These are phyloP conservation scores for Zygnema circumcarinatum DNA, from an alignment of 139 green algal genomes.

Conservation along the genomic window DNA sequence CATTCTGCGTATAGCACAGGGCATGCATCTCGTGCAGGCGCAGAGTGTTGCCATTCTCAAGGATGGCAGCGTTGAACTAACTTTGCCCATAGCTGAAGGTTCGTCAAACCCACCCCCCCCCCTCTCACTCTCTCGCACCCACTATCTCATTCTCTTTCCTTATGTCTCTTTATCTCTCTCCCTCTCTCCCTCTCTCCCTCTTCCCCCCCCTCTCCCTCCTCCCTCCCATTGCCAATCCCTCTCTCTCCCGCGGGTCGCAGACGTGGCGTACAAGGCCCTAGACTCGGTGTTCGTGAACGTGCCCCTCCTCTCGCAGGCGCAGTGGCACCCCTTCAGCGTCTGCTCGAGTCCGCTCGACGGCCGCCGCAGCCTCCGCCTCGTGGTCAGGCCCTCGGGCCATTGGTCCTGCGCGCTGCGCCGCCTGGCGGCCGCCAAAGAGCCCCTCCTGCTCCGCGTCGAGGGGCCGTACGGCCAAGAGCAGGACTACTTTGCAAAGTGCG, in stretches of 20 bases:
- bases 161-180: not conserved
- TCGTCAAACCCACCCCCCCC: not conserved
- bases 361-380: no score
- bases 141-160: not conserved
- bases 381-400: no score
- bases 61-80: conserved; percentile 93
- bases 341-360: no score
- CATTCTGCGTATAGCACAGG: not conserved
- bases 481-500: no score
- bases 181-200: not conserved
- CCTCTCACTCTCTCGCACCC: not conserved
- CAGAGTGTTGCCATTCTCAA: conserved; percentile 75
- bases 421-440: no score
- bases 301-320: no score
- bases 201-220: not conserved
- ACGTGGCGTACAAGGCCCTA: no score
- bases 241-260: not conserved
- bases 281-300: no score
- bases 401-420: no score
- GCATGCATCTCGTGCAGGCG: not conserved
- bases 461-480: no score
- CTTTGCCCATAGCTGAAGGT: conserved; percentile 75
- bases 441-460: no score
- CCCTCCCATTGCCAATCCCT: not conserved
- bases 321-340: no score